These are phyloP conservation scores for Cyberlindnera amylophila DNA, from an alignment of 805 yeast species.

Conservation along the genomic window DNA sequence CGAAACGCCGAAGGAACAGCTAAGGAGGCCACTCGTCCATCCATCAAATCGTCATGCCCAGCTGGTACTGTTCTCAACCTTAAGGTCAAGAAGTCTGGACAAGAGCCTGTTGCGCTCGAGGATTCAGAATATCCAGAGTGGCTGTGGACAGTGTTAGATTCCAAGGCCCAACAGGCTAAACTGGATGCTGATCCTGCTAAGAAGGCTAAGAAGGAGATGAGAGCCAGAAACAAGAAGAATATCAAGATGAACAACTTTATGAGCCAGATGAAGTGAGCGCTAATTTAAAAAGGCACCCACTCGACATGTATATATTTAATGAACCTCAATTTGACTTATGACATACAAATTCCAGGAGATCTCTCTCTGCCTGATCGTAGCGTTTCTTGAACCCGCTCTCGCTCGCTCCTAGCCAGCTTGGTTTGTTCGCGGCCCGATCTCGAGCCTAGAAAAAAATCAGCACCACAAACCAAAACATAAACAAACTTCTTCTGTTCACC, in stretches of 20 bases:
- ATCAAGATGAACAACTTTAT: constrained; percentile 80
- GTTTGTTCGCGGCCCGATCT: no score
- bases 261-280: constrained; percentile 36
- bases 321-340: no score
- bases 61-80: constrained; percentile 73
- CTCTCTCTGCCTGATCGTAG: no score
- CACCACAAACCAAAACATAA: constrained; percentile 2
- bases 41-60: constrained; percentile 46
- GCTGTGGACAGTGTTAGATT: constrained; percentile 85
- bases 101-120: constrained; percentile 82
- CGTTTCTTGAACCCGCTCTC: no score
- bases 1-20: constrained; percentile 14
- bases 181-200: constrained; percentile 58
- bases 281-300: neutral
- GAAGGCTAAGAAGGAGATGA: constrained; percentile 66
- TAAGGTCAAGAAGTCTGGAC: constrained; percentile 73
- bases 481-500: neutral
- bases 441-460: no score
- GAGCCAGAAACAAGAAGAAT: constrained; percentile 60
- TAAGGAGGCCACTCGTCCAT: constrained; percentile 3
- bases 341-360: no score
- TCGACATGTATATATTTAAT: neutral
- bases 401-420: no score
- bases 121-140: constrained; percentile 91
- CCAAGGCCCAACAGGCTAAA: constrained; percentile 51